Percentiles rank a stretch among this genome's conserved stretches.
These are phyloP conservation scores for Silene conica DNA, from an alignment of 148 eudicot genomes.

Conservation along the genomic window DNA sequence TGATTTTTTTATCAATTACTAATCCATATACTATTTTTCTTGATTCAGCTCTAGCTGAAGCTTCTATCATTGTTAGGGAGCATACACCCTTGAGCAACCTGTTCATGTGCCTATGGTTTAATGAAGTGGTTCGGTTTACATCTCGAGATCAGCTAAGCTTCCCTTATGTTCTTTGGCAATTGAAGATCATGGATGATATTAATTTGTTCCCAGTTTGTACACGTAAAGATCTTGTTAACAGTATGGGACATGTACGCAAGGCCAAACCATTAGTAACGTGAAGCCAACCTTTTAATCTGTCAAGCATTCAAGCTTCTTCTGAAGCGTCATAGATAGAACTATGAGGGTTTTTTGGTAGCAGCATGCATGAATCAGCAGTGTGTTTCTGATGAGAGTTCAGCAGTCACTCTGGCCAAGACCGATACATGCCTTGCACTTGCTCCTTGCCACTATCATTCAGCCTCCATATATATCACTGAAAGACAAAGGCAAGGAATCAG, in stretches of 20 bases:
- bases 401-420: not conserved
- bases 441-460: not conserved
- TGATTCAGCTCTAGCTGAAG: constrained; percentile 80
- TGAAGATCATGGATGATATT: constrained; percentile 60
- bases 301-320: not conserved
- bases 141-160: constrained; percentile 97
- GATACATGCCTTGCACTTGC: not conserved
- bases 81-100: constrained; percentile 75
- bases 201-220: constrained; percentile 93
- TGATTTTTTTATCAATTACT: not conserved
- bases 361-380: not conserved
- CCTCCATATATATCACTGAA: not conserved
- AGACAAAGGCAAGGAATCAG: not conserved
- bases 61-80: constrained; percentile 82
- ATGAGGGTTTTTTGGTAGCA: not conserved
- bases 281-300: constrained; percentile 2
- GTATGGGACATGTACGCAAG: constrained; percentile 94
- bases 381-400: not conserved
- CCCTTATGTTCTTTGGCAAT: constrained; percentile 82
- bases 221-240: constrained; percentile 95
- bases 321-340: not conserved
- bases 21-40: constrained; percentile 1
- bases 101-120: constrained; percentile 95
- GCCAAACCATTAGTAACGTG: constrained; percentile 62
- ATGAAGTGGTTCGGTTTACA: constrained; percentile 95